Evolutionary conservation across 2,329 filamentous ascomycete species (phyloP), one percentile per base, ranked within the genome.

Genomic region (Aureobasidium sp.): DNA sequence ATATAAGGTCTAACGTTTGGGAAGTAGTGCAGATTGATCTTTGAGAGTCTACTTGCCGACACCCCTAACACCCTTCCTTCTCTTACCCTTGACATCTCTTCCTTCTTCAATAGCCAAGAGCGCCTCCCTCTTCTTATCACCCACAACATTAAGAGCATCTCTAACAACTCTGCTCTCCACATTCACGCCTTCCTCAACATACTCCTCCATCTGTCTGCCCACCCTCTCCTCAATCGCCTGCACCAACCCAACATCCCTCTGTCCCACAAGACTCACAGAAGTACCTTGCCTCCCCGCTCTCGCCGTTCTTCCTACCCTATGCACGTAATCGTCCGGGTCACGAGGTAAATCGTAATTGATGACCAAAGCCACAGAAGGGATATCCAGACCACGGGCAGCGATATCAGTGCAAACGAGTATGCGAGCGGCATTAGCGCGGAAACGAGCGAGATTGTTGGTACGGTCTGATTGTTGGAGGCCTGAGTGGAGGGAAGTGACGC

Each of bases 311-410:
- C 94, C 94, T 56, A 97, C 93, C 13, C 94, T 86, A 78, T 99
- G 94, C 67, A 99, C 94, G 74, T 99, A 99, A 75, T 97, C 93
- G 73, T 97, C 92, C 3, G 93, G 91, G 71, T 97, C 91, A n/a
- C 93, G 86, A 0, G 94, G 94, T 0, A 99, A 85, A 72, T 99
- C 94, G 75, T 92, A 99, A 76, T 99, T 97, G 71, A 99, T 79
- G 2, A 99, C 94, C 17, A 97, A 77, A 61, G 84, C 87, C 7
- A 97, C 93, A 67, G 91, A 89, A 1, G 93, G 93, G 65, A 99
- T 97, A 77, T 99, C 94, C 4, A 99, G 84, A 81, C 94, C 94
- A 74, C 94, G 85, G 23, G 91, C 90, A 0, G 94, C 94, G 15
- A 99, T 92, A 72, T 99, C 94, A 0, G 94, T 99, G 1, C 94